These are phyloP conservation scores for Podospora tetraspora DNA, from an alignment of 495 filamentous ascomycete species.

Conservation along the genomic window DNA sequence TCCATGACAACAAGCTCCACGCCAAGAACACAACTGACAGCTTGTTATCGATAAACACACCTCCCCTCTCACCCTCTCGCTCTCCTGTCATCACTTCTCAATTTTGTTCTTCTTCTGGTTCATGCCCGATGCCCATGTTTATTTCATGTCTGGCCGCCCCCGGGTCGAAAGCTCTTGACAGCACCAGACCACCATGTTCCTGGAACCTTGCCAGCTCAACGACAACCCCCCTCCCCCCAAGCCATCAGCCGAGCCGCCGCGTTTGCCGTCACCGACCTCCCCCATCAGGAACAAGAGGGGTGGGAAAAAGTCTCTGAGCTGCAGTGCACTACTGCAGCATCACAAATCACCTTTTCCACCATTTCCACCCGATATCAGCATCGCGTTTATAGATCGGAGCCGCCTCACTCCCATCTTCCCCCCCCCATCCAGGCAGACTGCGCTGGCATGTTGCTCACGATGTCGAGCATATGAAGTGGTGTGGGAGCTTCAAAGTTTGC, in stretches of 20 bases:
- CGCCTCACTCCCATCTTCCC: background rate
- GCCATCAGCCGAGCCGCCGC: conserved; percentile 1
- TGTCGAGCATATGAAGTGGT: background rate
- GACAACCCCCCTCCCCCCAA: background rate
- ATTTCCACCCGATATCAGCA: background rate
- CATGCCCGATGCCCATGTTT: background rate
- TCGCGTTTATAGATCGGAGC: background rate
- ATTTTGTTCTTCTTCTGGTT: background rate
- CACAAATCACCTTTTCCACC: background rate
- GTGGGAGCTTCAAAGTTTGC: conserved; percentile 3
- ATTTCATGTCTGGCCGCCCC: background rate
- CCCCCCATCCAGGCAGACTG: background rate
- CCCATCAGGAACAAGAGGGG: conserved; percentile 4
- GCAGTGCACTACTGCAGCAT: conserved; percentile 6
- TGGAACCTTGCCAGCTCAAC: background rate
- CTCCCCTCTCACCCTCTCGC: background rate
- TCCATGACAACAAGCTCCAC: conserved; percentile 28
- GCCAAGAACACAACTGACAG: conserved; percentile 17
- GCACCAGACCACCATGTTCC: background rate
- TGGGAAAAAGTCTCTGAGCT: conserved; percentile 5
- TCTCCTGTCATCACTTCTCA: background rate
- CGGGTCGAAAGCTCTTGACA: background rate
- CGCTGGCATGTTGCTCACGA: background rate
- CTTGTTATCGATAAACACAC: conserved; percentile 9
- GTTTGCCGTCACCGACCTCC: background rate